phyloP scores from a whole-genome alignment of 225 moss, liverwort and hornwort species.

The Polytrichum commune region DNA sequence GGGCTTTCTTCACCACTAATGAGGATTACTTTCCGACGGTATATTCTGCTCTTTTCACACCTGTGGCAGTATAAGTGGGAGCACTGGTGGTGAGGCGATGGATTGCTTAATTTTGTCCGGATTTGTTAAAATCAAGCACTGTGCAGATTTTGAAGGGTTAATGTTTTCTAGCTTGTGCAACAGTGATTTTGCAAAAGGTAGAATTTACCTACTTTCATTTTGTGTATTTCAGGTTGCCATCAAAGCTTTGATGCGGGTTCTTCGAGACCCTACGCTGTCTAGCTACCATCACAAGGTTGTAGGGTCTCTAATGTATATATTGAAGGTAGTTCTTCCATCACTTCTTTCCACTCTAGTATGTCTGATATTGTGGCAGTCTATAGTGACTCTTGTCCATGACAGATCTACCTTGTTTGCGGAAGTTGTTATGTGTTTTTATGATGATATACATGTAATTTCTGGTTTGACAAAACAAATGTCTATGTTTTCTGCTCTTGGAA shows the following conservation, averaged over 20 bases:
- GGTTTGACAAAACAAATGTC: no score
- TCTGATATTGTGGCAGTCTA: no score
- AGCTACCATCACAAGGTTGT: slow-evolving; percentile 95
- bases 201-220: background rate
- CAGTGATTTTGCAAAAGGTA: background rate
- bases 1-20: slow-evolving; percentile 75
- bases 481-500: background rate
- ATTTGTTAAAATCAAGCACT: no score
- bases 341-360: no score
- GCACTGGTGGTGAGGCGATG: no score
- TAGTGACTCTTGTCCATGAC: no score
- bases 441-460: no score
- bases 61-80: no score
- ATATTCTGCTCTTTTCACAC: slow-evolving; percentile 2
- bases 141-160: background rate
- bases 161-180: background rate
- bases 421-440: no score
- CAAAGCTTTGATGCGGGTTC: slow-evolving; percentile 90
- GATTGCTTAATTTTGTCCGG: no score
- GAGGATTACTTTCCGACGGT: slow-evolving; percentile 98
- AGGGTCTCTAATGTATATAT: slow-evolving; percentile 93
- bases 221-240: slow-evolving; percentile 74
- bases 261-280: slow-evolving; percentile 84
- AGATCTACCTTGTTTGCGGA: no score
- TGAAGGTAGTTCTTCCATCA: slow-evolving; percentile 54